Conservation (phyloP, 2,329 filamentous ascomycete genomes). For the Drechmeria coniospora region DNA sequence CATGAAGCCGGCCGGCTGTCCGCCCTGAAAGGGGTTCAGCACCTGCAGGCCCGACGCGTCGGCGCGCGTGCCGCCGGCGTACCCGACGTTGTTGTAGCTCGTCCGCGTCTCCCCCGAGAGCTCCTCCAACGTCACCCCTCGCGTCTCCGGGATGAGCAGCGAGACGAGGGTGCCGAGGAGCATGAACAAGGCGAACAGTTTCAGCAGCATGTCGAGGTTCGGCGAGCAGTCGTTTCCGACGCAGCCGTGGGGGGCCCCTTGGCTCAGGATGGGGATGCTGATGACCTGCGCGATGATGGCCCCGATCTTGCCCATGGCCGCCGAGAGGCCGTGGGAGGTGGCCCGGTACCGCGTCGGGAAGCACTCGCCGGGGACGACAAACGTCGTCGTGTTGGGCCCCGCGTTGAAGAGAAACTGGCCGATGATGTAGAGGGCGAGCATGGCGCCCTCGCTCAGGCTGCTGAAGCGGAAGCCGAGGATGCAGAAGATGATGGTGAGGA, state of each 20-base stretch:
- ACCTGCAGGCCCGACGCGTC: constrained; percentile 15
- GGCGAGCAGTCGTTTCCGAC: constrained; percentile 32
- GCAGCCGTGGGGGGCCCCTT: constrained; percentile 35
- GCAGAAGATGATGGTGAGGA: constrained; percentile 46
- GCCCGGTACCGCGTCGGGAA: constrained; percentile 49
- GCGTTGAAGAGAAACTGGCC: constrained; percentile 54
- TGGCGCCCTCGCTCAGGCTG: constrained; percentile 26
- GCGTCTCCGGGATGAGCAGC: constrained; percentile 64
- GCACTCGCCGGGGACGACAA: constrained; percentile 48
- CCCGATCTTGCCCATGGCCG: constrained; percentile 51
- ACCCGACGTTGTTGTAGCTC: constrained; percentile 37
- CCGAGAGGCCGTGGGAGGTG: constrained; percentile 48
- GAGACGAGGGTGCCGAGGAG: constrained; percentile 52
- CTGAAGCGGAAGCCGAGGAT: constrained; percentile 46
- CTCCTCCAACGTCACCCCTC: constrained; percentile 56
- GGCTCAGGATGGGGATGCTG: constrained; percentile 45
- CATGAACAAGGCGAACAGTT: constrained; percentile 73
- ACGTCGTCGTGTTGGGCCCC: constrained; percentile 51
- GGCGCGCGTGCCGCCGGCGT: constrained; percentile 31
- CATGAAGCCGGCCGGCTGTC: constrained; percentile 33
- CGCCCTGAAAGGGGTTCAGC: constrained; percentile 34
- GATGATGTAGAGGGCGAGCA: constrained; percentile 47
- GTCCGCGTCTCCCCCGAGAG: constrained; percentile 51
- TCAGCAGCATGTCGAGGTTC: constrained; percentile 58
- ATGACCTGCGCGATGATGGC: constrained; percentile 53